phyloP scores from a whole-genome alignment of 495 filamentous ascomycete genomes.

The Trichoderma asperelloides region DNA sequence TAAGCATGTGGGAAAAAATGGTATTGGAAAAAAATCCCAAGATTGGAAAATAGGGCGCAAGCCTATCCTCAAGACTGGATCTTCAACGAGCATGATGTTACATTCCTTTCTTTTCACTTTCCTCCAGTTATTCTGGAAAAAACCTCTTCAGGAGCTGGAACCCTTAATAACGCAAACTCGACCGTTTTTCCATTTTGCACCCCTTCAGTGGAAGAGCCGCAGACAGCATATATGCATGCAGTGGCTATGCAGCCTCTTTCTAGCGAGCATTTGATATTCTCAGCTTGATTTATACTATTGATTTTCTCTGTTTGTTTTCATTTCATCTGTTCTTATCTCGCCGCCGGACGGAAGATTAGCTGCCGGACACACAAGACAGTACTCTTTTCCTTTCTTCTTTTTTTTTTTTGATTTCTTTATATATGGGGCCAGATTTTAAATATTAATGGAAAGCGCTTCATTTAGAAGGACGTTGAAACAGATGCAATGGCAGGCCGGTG shows the following conservation, averaged over 20 bases:
- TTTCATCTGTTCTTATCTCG: neutral
- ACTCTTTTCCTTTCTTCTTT: neutral
- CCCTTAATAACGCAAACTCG: neutral
- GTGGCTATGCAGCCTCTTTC: neutral
- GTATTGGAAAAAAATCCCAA: neutral
- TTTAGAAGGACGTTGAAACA: too few relatives aligned
- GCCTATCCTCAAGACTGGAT: slow-evolving; percentile 1
- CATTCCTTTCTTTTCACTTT: slow-evolving; percentile 1
- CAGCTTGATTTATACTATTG: neutral
- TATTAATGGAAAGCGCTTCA: neutral
- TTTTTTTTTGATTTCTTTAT: neutral
- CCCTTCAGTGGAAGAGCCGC: neutral
- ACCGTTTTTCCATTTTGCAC: neutral
- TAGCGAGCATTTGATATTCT: slow-evolving; percentile 1
- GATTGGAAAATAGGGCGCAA: slow-evolving; percentile 9
- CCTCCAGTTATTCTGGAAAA: neutral
- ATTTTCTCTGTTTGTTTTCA: neutral
- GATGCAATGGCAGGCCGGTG: slow-evolving; percentile 8
- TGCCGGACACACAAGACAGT: neutral
- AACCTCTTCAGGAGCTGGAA: neutral
- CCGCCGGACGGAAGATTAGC: slow-evolving; percentile 6
- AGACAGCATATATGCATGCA: neutral
- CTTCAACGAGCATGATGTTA: neutral
- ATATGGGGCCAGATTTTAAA: neutral
- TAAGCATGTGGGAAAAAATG: neutral